Conservation (phyloP, 176 grass and related monocot species). For the Aechmea fasciata region DNA sequence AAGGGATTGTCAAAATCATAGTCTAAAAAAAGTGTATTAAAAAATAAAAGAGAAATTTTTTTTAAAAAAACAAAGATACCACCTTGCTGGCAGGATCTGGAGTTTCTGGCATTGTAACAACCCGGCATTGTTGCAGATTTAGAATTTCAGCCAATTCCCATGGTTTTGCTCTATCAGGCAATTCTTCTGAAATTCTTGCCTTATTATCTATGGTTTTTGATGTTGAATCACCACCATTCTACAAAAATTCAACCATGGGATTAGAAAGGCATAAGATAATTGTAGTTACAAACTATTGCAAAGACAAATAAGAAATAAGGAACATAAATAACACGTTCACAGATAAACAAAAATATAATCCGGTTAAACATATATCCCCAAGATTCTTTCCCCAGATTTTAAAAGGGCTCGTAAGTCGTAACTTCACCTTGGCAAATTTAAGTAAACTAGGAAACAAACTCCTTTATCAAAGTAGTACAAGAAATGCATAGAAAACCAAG, state of each 20-base stretch:
- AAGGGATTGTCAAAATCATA: constrained; percentile 1
- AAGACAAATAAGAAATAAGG: too few species aligned
- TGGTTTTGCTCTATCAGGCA: constrained; percentile 56
- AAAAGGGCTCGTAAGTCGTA: too few species aligned
- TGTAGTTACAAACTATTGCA: too few species aligned
- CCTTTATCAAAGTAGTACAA: not conserved
- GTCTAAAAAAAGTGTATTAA: constrained; percentile 1
- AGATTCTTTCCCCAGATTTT: too few species aligned
- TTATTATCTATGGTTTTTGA: constrained; percentile 68
- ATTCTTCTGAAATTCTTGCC: constrained; percentile 72
- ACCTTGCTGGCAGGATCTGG: constrained; percentile 73
- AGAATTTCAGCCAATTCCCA: constrained; percentile 71
- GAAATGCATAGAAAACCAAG: not conserved
- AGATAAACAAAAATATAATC: too few species aligned
- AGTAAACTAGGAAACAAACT: too few species aligned
- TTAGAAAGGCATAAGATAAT: too few species aligned
- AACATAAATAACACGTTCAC: too few species aligned
- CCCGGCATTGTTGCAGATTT: constrained; percentile 66
- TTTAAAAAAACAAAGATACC: not conserved
- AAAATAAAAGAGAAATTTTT: constrained; percentile 14
- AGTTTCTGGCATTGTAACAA: constrained; percentile 82
- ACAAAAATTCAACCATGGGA: constrained; percentile 3
- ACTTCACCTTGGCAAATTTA: too few species aligned
- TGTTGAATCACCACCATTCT: constrained; percentile 77
- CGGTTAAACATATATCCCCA: too few species aligned